phyloP scores from a whole-genome alignment of 225 moss, liverwort and hornwort genomes.

The Antitrichia curtipendula region DNA sequence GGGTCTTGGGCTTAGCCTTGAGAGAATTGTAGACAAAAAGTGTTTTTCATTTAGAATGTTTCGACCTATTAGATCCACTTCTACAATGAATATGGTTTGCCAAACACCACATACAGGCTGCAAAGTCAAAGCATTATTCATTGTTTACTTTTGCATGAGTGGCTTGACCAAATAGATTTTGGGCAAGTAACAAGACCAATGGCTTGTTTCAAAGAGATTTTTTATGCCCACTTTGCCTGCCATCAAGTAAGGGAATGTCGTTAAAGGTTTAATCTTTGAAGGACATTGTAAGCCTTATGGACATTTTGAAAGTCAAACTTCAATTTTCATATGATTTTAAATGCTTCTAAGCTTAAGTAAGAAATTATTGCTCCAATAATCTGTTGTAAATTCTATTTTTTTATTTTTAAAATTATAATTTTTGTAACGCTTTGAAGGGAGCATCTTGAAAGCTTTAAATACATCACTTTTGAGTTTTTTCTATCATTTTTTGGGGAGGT shows the following conservation, averaged over 20 bases:
- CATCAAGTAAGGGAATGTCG: accelerated
- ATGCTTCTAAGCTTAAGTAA: no score
- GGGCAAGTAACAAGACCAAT: not conserved
- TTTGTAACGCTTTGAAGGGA: not conserved
- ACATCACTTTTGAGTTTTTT: not conserved
- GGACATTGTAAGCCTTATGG: accelerated
- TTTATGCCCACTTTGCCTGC: accelerated
- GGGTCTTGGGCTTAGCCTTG: accelerated
- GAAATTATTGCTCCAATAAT: not conserved
- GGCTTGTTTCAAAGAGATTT: not conserved
- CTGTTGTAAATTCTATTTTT: not conserved
- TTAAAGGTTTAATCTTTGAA: not conserved
- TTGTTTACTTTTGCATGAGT: not conserved
- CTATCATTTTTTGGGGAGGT: accelerated
- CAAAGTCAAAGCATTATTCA: not conserved
- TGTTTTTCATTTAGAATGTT: not conserved
- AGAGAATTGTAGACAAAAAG: not conserved
- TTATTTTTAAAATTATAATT: not conserved
- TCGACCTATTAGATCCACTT: accelerated
- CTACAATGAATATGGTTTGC: not conserved
- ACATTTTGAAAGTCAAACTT: not conserved
- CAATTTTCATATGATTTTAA: not conserved
- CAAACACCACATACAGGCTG: not conserved
- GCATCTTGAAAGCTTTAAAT: not conserved
- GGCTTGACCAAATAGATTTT: not conserved